These are phyloP conservation scores for Erysimum cheiri DNA, from an alignment of 441 rosid species.

Conservation along the genomic window DNA sequence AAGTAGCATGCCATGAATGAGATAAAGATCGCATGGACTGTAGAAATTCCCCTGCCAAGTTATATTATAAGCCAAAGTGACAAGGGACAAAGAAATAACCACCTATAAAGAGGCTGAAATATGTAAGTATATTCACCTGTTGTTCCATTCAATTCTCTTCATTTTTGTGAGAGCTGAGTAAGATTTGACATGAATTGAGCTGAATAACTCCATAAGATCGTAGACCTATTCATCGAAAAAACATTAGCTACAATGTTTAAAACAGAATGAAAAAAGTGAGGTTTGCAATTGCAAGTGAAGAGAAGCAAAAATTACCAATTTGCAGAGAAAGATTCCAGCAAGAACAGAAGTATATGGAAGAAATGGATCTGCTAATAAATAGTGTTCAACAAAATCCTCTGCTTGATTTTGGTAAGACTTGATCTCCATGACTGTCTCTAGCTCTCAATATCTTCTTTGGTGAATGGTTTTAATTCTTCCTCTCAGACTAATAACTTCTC, in stretches of 20 bases:
- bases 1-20: slow-evolving; percentile 59
- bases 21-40: slow-evolving; percentile 66
- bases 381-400: slow-evolving; percentile 52
- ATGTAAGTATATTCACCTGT: slow-evolving; percentile 49
- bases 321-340: slow-evolving; percentile 64
- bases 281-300: slow-evolving; percentile 23
- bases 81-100: slow-evolving; percentile 8
- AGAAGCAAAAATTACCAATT: slow-evolving; percentile 52
- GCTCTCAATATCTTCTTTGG: background rate
- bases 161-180: slow-evolving; percentile 57
- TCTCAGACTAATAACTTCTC: slow-evolving; percentile 19
- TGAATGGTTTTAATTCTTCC: slow-evolving; percentile 11
- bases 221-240: slow-evolving; percentile 49
- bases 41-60: slow-evolving; percentile 67
- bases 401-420: slow-evolving; percentile 59
- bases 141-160: slow-evolving; percentile 72
- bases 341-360: slow-evolving; percentile 68
- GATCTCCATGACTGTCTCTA: slow-evolving; percentile 34
- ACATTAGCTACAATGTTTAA: background rate
- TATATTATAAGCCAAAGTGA: slow-evolving; percentile 24
- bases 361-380: slow-evolving; percentile 56
- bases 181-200: slow-evolving; percentile 58
- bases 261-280: background rate
- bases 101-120: slow-evolving; percentile 10
- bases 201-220: slow-evolving; percentile 57